These are phyloP conservation scores for Microthlaspi erraticum DNA, from an alignment of 345 rosid genomes.

Conservation along the genomic window DNA sequence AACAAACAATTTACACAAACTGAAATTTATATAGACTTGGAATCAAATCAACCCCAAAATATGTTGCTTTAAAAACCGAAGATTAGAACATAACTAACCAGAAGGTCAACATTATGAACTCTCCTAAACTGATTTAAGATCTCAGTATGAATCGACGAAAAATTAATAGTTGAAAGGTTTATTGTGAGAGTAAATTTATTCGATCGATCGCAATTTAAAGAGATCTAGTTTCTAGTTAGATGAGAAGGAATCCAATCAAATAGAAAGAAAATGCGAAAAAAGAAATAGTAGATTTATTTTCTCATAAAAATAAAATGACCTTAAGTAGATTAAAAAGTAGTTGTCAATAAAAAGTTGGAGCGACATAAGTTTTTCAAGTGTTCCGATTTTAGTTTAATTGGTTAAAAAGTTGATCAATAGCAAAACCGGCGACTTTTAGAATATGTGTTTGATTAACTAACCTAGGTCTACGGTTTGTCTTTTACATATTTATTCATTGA, in stretches of 20 bases:
- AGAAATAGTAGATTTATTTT: slow-evolving; percentile 4
- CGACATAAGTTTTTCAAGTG: too few species aligned
- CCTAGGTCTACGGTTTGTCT: too few species aligned
- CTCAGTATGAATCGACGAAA: neutral
- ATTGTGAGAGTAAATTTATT: neutral
- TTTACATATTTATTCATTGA: too few species aligned
- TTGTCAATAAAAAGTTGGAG: neutral
- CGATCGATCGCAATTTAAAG: neutral
- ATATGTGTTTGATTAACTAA: too few species aligned
- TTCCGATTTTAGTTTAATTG: too few species aligned
- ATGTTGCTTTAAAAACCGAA: neutral
- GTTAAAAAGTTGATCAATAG: too few species aligned
- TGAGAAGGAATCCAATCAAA: neutral
- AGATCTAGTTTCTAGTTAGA: neutral
- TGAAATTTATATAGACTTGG: neutral
- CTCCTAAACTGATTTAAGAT: slow-evolving; percentile 7
- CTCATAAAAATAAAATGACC: neutral
- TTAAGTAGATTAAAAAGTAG: neutral
- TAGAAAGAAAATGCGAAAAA: neutral
- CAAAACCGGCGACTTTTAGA: too few species aligned
- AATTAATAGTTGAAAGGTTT: neutral
- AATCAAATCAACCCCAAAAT: neutral
- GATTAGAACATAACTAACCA: neutral
- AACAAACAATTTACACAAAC: slow-evolving; percentile 1
- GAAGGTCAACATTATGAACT: slow-evolving; percentile 11